These are phyloP conservation scores for Themeda triandra DNA, from an alignment of 176 grass and related monocot species.

Conservation along the genomic window DNA sequence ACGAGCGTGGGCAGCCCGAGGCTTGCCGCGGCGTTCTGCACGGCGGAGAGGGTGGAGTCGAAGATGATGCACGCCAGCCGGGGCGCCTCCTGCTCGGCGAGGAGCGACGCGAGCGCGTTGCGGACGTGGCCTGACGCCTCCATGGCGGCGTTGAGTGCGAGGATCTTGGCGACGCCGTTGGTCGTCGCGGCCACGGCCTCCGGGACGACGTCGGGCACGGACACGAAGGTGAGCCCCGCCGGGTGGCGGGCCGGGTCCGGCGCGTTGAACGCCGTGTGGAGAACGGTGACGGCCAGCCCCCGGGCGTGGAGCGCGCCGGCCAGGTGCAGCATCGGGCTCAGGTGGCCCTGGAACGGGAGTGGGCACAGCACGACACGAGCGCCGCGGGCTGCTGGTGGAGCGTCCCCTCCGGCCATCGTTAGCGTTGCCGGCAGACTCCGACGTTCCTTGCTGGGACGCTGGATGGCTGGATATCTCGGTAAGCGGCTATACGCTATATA, in stretches of 20 bases:
- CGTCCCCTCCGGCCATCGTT: not conserved
- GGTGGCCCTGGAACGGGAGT: not conserved
- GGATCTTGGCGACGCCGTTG: not conserved
- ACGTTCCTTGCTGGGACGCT: too few relatives aligned
- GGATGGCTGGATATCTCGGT: not conserved
- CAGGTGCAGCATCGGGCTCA: not conserved
- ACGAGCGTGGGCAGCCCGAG: slow-evolving; percentile 16
- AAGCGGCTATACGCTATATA: too few relatives aligned
- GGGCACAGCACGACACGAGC: not conserved
- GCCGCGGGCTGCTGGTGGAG: not conserved
- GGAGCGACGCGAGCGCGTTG: not conserved
- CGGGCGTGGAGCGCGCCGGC: not conserved
- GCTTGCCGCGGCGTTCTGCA: not conserved
- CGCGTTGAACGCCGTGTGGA: not conserved
- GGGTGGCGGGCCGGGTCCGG: not conserved
- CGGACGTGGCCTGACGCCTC: slow-evolving; percentile 1
- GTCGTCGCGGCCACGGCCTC: not conserved
- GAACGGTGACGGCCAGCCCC: not conserved
- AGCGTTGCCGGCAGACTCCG: not conserved
- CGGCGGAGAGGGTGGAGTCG: not conserved
- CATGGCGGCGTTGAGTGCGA: slow-evolving; percentile 23
- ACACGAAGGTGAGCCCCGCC: not conserved
- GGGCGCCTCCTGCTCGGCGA: not conserved
- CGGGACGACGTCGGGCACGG: not conserved
- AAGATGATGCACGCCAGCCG: slow-evolving; percentile 5